phyloP scores from a whole-genome alignment of 805 yeast genomes.

The Candida takata region DNA sequence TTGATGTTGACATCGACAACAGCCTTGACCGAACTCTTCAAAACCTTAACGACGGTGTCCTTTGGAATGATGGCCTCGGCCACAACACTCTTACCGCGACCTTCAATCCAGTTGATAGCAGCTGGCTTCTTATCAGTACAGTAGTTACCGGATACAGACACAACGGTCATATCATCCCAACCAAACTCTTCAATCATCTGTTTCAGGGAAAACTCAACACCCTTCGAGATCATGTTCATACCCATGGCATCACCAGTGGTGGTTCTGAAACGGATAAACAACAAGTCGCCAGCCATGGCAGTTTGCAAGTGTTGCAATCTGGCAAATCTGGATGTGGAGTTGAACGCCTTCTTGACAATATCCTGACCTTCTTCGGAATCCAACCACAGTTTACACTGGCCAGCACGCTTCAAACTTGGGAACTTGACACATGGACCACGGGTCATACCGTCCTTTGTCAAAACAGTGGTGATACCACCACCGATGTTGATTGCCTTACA shows the following conservation, averaged over 20 bases:
- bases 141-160: slow-evolving; percentile 94
- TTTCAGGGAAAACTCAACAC: slow-evolving; percentile 82
- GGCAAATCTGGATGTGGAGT: slow-evolving; percentile 96
- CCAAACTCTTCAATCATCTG: slow-evolving; percentile 85
- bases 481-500: slow-evolving; percentile 97
- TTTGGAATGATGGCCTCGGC: slow-evolving; percentile 91
- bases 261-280: slow-evolving; percentile 92
- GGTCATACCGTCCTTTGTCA: slow-evolving; percentile 97
- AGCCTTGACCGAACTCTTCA: slow-evolving; percentile 89
- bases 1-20: slow-evolving; percentile 82
- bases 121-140: slow-evolving; percentile 98
- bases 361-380: slow-evolving; percentile 93
- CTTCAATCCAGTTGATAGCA: slow-evolving; percentile 98
- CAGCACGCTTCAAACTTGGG: slow-evolving; percentile 77
- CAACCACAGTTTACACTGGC: slow-evolving; percentile 91
- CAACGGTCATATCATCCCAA: slow-evolving; percentile 87
- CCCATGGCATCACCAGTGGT: slow-evolving; percentile 99
- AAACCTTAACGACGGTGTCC: slow-evolving; percentile 68
- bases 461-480: slow-evolving; percentile 89
- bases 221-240: slow-evolving; percentile 99
- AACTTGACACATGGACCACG: slow-evolving; percentile 97
- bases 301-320: slow-evolving; percentile 86
- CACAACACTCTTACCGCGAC: slow-evolving; percentile 96
- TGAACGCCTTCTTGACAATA: slow-evolving; percentile 78
- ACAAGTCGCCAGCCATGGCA: slow-evolving; percentile 86